Percentiles rank a stretch among this genome's conserved stretches.
Conservation (phyloP, 75 land plant genomes). For the Selaginella tamariscina region DNA sequence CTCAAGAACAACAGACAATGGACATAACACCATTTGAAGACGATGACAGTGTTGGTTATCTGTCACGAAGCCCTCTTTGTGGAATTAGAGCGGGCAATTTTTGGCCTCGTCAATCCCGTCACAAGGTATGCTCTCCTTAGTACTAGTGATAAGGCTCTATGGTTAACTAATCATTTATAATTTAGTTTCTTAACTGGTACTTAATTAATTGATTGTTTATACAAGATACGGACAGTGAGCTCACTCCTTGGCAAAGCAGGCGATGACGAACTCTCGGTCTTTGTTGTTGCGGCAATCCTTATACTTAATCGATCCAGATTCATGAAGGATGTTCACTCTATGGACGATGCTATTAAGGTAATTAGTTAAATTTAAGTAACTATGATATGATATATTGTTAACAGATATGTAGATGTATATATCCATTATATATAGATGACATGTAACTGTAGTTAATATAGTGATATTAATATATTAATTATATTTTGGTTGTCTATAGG, state of each 20-base stretch:
- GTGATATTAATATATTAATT: background rate
- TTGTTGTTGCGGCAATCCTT: constrained; percentile 78
- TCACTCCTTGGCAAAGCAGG: constrained; percentile 29
- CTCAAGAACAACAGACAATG: constrained; percentile 14
- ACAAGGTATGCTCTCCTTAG: too few species aligned
- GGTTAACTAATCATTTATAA: too few species aligned
- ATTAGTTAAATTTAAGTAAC: constrained; percentile 14
- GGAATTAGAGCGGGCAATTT: constrained; percentile 53
- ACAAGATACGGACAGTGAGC: constrained; percentile 19
- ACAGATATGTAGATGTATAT: background rate
- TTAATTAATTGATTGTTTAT: too few species aligned
- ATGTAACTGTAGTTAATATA: background rate
- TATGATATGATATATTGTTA: background rate
- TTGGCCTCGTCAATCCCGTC: constrained; percentile 37
- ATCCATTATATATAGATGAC: background rate
- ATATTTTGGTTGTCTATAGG: constrained; percentile 30
- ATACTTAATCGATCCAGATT: constrained; percentile 55
- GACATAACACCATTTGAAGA: constrained; percentile 21
- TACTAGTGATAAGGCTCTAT: too few species aligned
- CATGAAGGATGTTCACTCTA: constrained; percentile 48
- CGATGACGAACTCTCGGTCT: constrained; percentile 76
- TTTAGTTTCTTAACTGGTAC: too few species aligned
- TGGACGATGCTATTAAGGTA: constrained; percentile 84
- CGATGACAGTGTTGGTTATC: constrained; percentile 19
- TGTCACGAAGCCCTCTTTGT: constrained; percentile 47